Evolutionary conservation across 2,329 filamentous ascomycete genomes (phyloP).

Genomic region (Fusarium algeriense): DNA sequence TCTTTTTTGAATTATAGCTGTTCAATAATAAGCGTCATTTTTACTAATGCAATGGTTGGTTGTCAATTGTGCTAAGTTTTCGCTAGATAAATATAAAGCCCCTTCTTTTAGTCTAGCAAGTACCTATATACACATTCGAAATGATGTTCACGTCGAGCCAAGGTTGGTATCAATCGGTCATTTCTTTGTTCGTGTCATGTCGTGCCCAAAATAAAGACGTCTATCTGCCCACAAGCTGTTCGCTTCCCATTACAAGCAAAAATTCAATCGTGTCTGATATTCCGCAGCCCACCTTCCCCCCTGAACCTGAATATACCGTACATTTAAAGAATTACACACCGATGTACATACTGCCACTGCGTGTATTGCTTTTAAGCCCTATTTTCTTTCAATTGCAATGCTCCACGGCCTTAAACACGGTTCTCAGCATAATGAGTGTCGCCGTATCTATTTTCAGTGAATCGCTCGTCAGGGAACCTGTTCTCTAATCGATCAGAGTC

Average conservation of each 20-base stretch:
- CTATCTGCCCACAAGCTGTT: conserved; percentile 23
- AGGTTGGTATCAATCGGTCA: conserved; percentile 11
- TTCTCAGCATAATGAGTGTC: conserved; percentile 22
- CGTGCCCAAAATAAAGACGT: conserved; percentile 31
- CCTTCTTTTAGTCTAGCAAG: not conserved
- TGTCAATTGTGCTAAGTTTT: not conserved
- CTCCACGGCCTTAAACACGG: conserved; percentile 3
- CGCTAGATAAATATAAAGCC: not conserved
- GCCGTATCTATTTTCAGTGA: conserved; percentile 17
- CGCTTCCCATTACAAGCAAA: conserved; percentile 22
- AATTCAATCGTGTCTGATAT: conserved; percentile 4
- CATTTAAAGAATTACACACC: conserved; percentile 21
- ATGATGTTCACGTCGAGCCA: not conserved
- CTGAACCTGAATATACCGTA: conserved; percentile 9
- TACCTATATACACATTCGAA: not conserved
- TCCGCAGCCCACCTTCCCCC: not conserved
- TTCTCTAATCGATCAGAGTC: conserved; percentile 29
- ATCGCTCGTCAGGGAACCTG: conserved; percentile 24
- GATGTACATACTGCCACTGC: conserved; percentile 5
- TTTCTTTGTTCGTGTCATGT: conserved; percentile 39
- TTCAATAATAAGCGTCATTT: conserved; percentile 41
- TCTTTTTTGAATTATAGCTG: conserved; percentile 37
- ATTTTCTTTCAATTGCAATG: not conserved
- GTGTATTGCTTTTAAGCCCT: not conserved
- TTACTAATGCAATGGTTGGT: not conserved